Evolutionary conservation across 176 grass and related monocot species (phyloP).

Genomic region (Phragmites australis): DNA sequence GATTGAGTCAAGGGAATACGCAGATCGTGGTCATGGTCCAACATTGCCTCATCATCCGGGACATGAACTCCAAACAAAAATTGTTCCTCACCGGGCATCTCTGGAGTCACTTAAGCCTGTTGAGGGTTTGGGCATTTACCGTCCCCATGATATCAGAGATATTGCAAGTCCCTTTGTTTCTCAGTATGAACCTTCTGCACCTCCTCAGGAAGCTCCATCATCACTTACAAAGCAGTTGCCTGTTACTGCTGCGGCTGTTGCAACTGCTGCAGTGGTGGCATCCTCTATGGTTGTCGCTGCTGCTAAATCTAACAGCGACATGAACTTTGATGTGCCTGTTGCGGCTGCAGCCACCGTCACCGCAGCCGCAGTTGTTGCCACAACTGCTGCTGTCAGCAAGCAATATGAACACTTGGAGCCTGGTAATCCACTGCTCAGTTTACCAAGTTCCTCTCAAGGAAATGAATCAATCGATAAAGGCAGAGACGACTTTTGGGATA

Average conservation of each 20-base stretch:
- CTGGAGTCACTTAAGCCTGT: slow-evolving; percentile 57
- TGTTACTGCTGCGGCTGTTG: slow-evolving; percentile 91
- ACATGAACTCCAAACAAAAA: slow-evolving; percentile 52
- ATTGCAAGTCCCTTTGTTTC: slow-evolving; percentile 37
- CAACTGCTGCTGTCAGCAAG: slow-evolving; percentile 81
- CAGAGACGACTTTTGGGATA: slow-evolving; percentile 49
- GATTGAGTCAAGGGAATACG: slow-evolving; percentile 52
- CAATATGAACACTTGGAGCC: slow-evolving; percentile 59
- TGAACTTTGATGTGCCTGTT: slow-evolving; percentile 80
- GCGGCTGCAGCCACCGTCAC: slow-evolving; percentile 91
- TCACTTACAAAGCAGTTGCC: slow-evolving; percentile 67
- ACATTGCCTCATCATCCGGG: slow-evolving; percentile 51
- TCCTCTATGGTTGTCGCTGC: slow-evolving; percentile 97
- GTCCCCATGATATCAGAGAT: slow-evolving; percentile 32
- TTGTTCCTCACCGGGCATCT: slow-evolving; percentile 27
- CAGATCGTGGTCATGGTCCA: slow-evolving; percentile 55
- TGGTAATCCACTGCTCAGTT: slow-evolving; percentile 46
- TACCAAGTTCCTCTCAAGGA: slow-evolving; percentile 48
- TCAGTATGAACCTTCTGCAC: slow-evolving; percentile 56
- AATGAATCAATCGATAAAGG: slow-evolving; percentile 53
- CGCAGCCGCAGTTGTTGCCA: slow-evolving; percentile 87
- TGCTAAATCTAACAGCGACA: slow-evolving; percentile 71
- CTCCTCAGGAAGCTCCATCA: slow-evolving; percentile 44
- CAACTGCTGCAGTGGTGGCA: slow-evolving; percentile 95
- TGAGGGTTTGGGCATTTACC: slow-evolving; percentile 53